Evolutionary conservation across 371 early-diverging fungal species (phyloP), one percentile per base, ranked within the genome.

Genomic region (Conidiobolus incongruus): DNA sequence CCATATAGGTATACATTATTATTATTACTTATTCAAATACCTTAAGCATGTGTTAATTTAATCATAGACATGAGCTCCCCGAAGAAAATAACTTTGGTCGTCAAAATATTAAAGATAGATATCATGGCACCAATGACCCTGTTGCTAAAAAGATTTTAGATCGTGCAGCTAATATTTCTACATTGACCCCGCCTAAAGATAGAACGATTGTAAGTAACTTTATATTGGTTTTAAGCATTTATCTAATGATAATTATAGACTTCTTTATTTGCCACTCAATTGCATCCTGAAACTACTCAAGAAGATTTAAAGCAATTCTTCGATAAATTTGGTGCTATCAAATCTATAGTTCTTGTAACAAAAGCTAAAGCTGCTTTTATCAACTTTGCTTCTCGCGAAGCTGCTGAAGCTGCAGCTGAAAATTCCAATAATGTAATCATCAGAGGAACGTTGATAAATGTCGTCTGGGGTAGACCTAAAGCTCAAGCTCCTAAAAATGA

Each of bases 51-150:
- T n/a, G n/a, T n/a, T n/a, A n/a, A n/a, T n/a, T n/a, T n/a, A n/a
- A n/a, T 19, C 13, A 23, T 35, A 70, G 92, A 37, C 91, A 93
- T 52, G 92, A 90, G 46, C 54, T 82, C 56, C 90, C 89, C 22
- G 62, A 65, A 38, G 82, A 89, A 20, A 65, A 69, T 39, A 88
- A 89, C 30, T 52, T 83, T 45, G 65, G 75, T 15, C 72, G 85
- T 52, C 90, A 91, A 49, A 91, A 94, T 53, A 78, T 85, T 48
- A 77, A 75, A 42, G 91, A 90, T 61, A 70, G 93, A 43, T 92
- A 88, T 61, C 72, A 80, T 52, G 95, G 92, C 19, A 64, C 61
- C 37, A 87, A 91, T 52, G 92, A 94, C 55, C 90, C 92, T 13
- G 91, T 94, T 6, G 95, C 93, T 5, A 63, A 65, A 37, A 78